phyloP scores from a whole-genome alignment of 805 yeast genomes.

The Cyberlindnera amylophila region DNA sequence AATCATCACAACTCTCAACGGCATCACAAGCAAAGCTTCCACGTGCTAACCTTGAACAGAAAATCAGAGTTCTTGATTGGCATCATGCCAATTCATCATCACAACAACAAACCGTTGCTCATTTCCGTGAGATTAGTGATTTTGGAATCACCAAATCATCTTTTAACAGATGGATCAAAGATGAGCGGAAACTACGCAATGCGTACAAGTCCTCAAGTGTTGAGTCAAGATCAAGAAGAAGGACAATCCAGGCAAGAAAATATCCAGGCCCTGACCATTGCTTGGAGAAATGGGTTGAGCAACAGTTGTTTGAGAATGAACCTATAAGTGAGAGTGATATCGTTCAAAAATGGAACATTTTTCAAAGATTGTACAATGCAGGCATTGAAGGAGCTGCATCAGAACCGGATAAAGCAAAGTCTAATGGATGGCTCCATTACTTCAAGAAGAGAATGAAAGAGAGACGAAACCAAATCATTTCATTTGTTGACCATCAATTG shows the following conservation, averaged over 20 bases:
- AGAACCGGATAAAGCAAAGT: constrained; percentile 19
- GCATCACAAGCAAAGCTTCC: constrained; percentile 8
- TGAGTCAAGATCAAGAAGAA: constrained; percentile 22
- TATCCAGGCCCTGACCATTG: constrained; percentile 34
- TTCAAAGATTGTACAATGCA: constrained; percentile 21
- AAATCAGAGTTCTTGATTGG: constrained; percentile 26
- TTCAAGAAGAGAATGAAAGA: constrained; percentile 32
- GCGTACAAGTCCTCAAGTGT: constrained; percentile 26
- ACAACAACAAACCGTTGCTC: constrained; percentile 33
- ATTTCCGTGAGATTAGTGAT: constrained; percentile 28
- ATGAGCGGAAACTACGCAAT: constrained; percentile 30
- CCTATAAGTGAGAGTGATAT: constrained; percentile 29
- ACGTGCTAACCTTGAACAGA: constrained; percentile 10
- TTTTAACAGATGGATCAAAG: constrained; percentile 37
- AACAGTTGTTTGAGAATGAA: constrained; percentile 29
- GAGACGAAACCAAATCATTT: constrained; percentile 27
- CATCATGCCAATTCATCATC: constrained; percentile 29
- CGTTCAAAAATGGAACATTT: constrained; percentile 27
- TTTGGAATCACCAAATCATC: constrained; percentile 38
- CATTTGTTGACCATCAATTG: constrained; percentile 20
- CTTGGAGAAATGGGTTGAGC: constrained; percentile 35
- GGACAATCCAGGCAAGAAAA: constrained; percentile 21
- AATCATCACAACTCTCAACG: constrained; percentile 8
- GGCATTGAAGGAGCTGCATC: background rate
- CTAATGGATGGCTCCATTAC: constrained; percentile 41